A percentile compares a stretch with the other conserved stretches of the same genome.
Conservation (phyloP, 192 early-diverging fungal species). For the Thoreauomyces humboldtii region DNA sequence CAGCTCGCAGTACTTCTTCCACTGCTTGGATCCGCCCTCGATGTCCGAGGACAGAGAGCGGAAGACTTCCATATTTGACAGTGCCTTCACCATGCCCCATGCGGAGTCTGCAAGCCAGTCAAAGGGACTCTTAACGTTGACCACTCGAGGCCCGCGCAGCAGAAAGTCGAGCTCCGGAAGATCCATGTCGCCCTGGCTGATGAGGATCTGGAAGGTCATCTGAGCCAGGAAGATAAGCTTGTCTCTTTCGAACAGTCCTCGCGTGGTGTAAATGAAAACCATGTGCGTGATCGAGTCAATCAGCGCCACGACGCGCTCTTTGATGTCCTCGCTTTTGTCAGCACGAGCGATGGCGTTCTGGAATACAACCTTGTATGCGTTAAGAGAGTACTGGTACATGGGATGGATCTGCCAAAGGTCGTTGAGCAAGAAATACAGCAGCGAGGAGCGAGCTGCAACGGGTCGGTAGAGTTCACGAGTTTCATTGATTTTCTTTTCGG, state of each 20-base stretch:
- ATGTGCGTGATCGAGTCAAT: constrained; percentile 65
- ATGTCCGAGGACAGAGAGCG: constrained; percentile 56
- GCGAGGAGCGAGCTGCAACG: constrained; percentile 60
- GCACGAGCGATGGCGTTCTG: constrained; percentile 58
- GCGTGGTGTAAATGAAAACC: constrained; percentile 62
- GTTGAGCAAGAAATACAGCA: constrained; percentile 65
- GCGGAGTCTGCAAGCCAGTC: constrained; percentile 55
- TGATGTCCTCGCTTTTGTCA: constrained; percentile 59
- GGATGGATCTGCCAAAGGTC: constrained; percentile 68
- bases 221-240: constrained; percentile 64
- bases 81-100: constrained; percentile 60
- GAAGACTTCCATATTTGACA: constrained; percentile 61
- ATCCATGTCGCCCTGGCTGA: constrained; percentile 54
- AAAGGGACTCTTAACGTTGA: constrained; percentile 50
- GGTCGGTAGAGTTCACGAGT: constrained; percentile 65
- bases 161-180: constrained; percentile 59
- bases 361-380: constrained; percentile 67
- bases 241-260: constrained; percentile 63
- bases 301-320: constrained; percentile 52
- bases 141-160: constrained; percentile 47
- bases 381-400: constrained; percentile 71
- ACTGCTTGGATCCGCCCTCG: constrained; percentile 64
- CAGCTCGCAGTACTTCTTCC: constrained; percentile 68
- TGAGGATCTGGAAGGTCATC: constrained; percentile 67
- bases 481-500: constrained; percentile 69